phyloP scores from a whole-genome alignment of 1,284 basidiomycete species.

The Xerocomus minutiporus region DNA sequence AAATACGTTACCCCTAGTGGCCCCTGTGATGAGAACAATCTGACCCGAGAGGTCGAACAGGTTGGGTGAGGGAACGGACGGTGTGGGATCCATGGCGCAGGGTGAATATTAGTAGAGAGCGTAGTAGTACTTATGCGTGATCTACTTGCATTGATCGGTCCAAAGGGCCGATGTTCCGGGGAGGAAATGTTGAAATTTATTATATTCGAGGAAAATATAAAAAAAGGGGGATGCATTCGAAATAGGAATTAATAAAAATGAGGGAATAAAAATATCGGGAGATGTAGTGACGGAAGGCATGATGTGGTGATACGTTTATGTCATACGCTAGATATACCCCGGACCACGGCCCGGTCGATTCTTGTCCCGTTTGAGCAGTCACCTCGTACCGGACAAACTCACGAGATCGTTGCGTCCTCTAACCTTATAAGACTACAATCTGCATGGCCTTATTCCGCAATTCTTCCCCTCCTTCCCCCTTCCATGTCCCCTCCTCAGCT shows the following conservation, averaged over 20 bases:
- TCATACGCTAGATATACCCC: conserved; percentile 20
- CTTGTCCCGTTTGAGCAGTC: conserved; percentile 23
- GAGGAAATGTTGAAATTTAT: conserved; percentile 9
- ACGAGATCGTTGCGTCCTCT: conserved; percentile 27
- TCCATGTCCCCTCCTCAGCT: conserved; percentile 57
- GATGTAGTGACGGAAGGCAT: conserved; percentile 20
- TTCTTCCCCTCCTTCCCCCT: conserved; percentile 20
- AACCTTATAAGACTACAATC: conserved; percentile 33
- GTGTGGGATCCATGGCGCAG: conserved; percentile 41
- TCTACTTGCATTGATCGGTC: conserved; percentile 31
- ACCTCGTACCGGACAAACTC: conserved; percentile 22
- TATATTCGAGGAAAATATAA: conserved; percentile 12
- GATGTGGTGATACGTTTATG: conserved; percentile 28
- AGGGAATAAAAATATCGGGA: conserved; percentile 22
- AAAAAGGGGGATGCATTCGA: conserved; percentile 17
- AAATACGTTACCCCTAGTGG: conserved; percentile 51
- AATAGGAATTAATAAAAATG: conserved; percentile 26
- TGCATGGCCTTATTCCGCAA: conserved; percentile 24
- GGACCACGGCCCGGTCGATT: conserved; percentile 29
- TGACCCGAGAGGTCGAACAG: conserved; percentile 60
- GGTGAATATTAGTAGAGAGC: not conserved
- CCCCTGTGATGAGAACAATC: conserved; percentile 69
- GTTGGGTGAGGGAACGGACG: conserved; percentile 41
- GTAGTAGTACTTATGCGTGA: conserved; percentile 6
- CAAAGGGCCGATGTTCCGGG: conserved; percentile 26